Evolutionary conservation across 768 basidiomycete genomes (phyloP), one percentile per base, ranked within the genome.

Genomic region (Pisolithus microcarpus): DNA sequence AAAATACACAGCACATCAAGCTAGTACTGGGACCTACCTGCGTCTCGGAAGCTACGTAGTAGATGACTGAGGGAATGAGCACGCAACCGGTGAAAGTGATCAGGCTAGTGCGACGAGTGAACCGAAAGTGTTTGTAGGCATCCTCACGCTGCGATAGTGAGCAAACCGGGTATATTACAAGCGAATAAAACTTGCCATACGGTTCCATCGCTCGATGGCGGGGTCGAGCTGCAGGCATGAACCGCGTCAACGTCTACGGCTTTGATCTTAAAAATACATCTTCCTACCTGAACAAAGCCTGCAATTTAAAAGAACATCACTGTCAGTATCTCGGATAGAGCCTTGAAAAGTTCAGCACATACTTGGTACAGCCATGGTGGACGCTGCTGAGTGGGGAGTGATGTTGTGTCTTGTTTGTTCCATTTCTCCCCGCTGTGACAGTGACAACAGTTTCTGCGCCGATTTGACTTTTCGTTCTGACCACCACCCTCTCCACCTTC

Each of bases 61-160:
- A 68, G 21, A 85, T 65, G 16, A 76, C 66, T 16, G 75, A 76
- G 7, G 91, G 91, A 48, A 85, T 67, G 48, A 87, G 67, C 21
- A 85, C 67, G 58, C 85, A 73, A 34, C 86, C 87, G 11, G 81
- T 69, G 19, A 89, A 53, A 37, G 77, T 61, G 40, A 82, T 78
- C 59, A 83, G 73, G 24, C 85, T 76, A 21, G 84, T 81, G 50
- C 77, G 72, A 26, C 71, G 78, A 34, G 88, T 94, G 75, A 89
- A 91, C 37, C 79, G 79, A 68, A 93, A 95, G 62, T 82, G 76
- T 62, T 85, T 73, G 68, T 91, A 90, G n/a, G 81, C 87, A 55
- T 82, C 77, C 65, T 93, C 91, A 38, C 91, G 84, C 91, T 93
- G 52, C 43, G 43, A 38, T 1, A 18, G 3, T 31, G 42, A 43